Evolutionary conservation across 2,329 filamentous ascomycete species (phyloP), one percentile per base, ranked within the genome.

Genomic region (Diplocarpon mali): DNA sequence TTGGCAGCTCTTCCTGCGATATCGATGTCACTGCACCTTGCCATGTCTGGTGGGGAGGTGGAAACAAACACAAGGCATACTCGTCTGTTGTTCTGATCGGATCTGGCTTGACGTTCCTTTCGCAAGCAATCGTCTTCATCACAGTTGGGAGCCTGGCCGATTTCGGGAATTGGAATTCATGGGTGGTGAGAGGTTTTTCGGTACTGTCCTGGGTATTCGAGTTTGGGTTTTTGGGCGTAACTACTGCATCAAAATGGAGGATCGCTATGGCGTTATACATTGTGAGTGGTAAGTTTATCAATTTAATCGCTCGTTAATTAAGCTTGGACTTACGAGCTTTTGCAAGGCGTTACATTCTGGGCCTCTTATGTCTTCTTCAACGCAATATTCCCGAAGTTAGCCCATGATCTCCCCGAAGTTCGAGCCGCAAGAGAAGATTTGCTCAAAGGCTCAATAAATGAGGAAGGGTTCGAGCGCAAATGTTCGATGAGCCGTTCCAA

Each of bases 291-390:
- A 52, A 48, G 55, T 51, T 16, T n/a, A 16, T 29, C 27, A n/a
- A 3, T 13, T 12, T 31, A 31, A 5, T 35, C 29, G 7, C 37
- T 3, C 2, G 6, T 15, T 2, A 10, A 9, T 8, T 1, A 30
- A 20, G 12, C 8, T 3, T n/a, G 24, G 35, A 34, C 38, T 40
- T 11, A 42, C 34, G 2, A 2, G 11, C 38, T 36, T 7, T 15
- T 30, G 13, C 11, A 31, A 61, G 57, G 56, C 29, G 51, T 60
- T 29, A 56, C 57, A 11, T 61, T 54, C 47, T 58, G 57, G 57
- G 53, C 57, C 3, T 60, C 57, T 2, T 60, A 60, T 31, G 58
- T 60, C 28, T 61, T 61, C 35, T 61, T 59, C 50, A 60, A 60
- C 36, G 58, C 57, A 4, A 57, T 60, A 13, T 61, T 61, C 38